Evolutionary conservation across 1,284 basidiomycete species (phyloP).

Genomic region (Phellinidium pouzarii): DNA sequence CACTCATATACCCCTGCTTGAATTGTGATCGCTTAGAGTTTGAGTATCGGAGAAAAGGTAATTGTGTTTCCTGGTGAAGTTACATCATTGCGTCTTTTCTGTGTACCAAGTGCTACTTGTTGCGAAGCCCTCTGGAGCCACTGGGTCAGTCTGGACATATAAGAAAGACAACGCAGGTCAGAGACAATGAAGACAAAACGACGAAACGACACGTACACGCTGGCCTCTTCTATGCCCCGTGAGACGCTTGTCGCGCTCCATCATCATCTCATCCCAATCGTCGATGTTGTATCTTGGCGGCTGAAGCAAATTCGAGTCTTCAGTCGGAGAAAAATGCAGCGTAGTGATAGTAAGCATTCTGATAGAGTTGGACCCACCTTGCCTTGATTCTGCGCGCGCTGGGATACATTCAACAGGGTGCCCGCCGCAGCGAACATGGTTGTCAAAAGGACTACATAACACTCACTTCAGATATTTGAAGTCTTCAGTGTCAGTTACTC

Average conservation of each 20-base stretch:
- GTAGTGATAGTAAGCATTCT: not conserved
- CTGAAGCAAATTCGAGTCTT: conserved; percentile 34
- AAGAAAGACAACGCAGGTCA: conserved; percentile 5
- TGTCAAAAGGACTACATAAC: conserved; percentile 66
- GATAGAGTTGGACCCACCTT: conserved; percentile 47
- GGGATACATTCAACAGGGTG: conserved; percentile 74
- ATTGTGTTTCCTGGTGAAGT: no score
- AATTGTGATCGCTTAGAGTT: no score
- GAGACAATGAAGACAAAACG: not conserved
- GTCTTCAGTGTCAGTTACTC: conserved; percentile 17
- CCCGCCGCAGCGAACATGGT: conserved; percentile 86
- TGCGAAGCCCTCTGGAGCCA: conserved; percentile 68
- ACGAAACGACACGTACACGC: conserved; percentile 46
- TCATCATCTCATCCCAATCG: conserved; percentile 92
- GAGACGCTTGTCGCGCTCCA: conserved; percentile 80
- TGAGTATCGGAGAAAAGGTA: no score
- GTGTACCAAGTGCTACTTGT: conserved; percentile 78
- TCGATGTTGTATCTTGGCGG: conserved; percentile 80
- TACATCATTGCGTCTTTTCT: conserved; percentile 34
- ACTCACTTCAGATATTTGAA: not conserved
- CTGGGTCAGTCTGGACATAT: conserved; percentile 56
- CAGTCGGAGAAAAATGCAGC: not conserved
- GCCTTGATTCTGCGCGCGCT: conserved; percentile 77
- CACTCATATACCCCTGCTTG: no score
- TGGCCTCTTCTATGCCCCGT: conserved; percentile 88